These are phyloP conservation scores for Pleomassaria siparia DNA, from an alignment of 2,329 filamentous ascomycete genomes.

Conservation along the genomic window DNA sequence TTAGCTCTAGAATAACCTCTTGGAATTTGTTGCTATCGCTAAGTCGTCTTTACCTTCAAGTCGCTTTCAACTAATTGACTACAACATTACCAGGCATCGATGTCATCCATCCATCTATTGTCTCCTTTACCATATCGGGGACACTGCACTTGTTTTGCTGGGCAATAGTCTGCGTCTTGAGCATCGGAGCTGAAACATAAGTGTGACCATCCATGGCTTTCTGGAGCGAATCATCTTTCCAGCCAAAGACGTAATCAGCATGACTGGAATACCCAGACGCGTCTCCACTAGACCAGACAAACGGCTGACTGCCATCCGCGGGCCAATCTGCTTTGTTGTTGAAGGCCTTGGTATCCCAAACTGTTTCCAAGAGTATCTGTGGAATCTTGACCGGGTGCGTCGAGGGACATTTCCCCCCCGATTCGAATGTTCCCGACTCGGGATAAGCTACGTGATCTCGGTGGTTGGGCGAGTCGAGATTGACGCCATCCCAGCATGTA, in stretches of 20 bases:
- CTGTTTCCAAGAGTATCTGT: conserved; percentile 36
- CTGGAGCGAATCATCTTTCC: conserved; percentile 33
- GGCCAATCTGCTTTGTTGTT: conserved; percentile 39
- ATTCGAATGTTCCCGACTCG: conserved; percentile 32
- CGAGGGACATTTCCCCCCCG: conserved; percentile 28
- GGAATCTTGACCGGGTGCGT: conserved; percentile 32
- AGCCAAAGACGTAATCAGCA: conserved; percentile 38
- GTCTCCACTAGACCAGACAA: conserved; percentile 35
- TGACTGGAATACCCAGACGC: conserved; percentile 29
- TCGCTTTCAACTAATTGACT: conserved; percentile 7
- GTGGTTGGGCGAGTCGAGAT: conserved; percentile 29
- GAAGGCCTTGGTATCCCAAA: conserved; percentile 35
- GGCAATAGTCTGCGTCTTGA: conserved; percentile 38
- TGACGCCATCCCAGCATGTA: conserved; percentile 32
- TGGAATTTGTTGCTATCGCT: no score
- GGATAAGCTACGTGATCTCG: conserved; percentile 30
- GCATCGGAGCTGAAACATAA: conserved; percentile 29
- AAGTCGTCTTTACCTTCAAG: no score
- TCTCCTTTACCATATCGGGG: conserved; percentile 33
- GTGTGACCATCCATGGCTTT: conserved; percentile 32
- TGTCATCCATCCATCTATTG: conserved; percentile 29
- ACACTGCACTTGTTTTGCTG: conserved; percentile 37
- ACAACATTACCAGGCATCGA: conserved; percentile 14
- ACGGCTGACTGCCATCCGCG: conserved; percentile 33
- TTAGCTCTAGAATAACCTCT: no score